A percentile compares a stretch with the other conserved stretches of the same genome.
Conservation (phyloP, 2,329 filamentous ascomycete genomes). For the Colletotrichum destructivum region DNA sequence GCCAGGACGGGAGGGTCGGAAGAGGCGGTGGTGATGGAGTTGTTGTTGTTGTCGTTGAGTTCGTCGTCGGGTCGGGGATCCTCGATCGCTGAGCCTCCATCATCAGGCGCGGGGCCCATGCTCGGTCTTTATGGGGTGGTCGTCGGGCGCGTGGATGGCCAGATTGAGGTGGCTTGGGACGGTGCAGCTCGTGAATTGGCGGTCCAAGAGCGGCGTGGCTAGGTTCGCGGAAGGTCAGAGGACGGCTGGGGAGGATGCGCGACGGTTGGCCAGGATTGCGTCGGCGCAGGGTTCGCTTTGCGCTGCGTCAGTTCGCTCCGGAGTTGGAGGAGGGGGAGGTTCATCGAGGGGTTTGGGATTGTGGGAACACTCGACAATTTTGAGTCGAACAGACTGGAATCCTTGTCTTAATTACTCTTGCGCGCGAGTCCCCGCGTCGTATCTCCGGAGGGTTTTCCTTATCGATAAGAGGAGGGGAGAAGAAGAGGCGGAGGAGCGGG, state of each 20-base stretch:
- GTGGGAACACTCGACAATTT: slow-evolving; percentile 34
- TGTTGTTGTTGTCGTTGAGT: slow-evolving; percentile 10
- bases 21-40: slow-evolving; percentile 2
- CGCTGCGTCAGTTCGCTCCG: slow-evolving; percentile 35
- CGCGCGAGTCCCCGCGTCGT: slow-evolving; percentile 21
- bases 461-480: slow-evolving; percentile 27
- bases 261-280: slow-evolving; percentile 5
- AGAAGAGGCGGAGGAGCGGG: background rate
- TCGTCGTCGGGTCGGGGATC: slow-evolving; percentile 34
- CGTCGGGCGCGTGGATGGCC: slow-evolving; percentile 31
- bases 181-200: slow-evolving; percentile 29
- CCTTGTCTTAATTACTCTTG: slow-evolving; percentile 15
- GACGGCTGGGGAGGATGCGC: slow-evolving; percentile 35
- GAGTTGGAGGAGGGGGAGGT: slow-evolving; percentile 22
- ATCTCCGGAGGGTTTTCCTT: slow-evolving; percentile 31
- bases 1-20: slow-evolving; percentile 24
- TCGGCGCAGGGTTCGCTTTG: slow-evolving; percentile 37
- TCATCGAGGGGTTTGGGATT: slow-evolving; percentile 37
- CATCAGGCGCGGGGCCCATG: slow-evolving; percentile 40
- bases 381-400: slow-evolving; percentile 28
- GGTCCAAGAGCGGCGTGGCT: slow-evolving; percentile 33
- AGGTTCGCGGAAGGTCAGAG: slow-evolving; percentile 28
- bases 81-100: slow-evolving; percentile 37
- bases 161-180: slow-evolving; percentile 33
- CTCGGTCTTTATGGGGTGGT: slow-evolving; percentile 38